Percentiles rank a stretch among this genome's conserved stretches.
phyloP scores from a whole-genome alignment of 2,329 filamentous ascomycete genomes.

The Colletotrichum cordylinicola region DNA sequence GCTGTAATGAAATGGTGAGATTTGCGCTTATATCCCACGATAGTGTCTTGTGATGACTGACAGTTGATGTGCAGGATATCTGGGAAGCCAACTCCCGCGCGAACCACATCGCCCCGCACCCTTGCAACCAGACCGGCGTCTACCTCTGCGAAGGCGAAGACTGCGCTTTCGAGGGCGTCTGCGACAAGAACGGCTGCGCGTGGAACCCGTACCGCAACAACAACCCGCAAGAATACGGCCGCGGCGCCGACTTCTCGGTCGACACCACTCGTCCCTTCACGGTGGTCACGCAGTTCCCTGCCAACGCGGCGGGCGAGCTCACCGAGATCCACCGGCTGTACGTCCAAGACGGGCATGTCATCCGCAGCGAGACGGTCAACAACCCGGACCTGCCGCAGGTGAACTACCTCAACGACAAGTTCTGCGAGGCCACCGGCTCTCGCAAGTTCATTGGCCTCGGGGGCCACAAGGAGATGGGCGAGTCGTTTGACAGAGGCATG shows the following conservation, averaged over 20 bases:
- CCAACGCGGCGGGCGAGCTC: slow-evolving; percentile 40
- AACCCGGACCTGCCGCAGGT: slow-evolving; percentile 31
- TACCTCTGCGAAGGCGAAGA: slow-evolving; percentile 49
- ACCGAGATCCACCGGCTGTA: slow-evolving; percentile 53
- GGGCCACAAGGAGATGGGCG: slow-evolving; percentile 49
- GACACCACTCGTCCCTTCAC: slow-evolving; percentile 44
- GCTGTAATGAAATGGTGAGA: slow-evolving; percentile 56
- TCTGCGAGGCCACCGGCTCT: slow-evolving; percentile 36
- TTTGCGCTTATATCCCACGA: accelerated
- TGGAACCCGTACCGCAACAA: slow-evolving; percentile 44
- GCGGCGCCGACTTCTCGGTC: slow-evolving; percentile 31
- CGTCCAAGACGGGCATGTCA: slow-evolving; percentile 54
- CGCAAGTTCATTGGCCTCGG: slow-evolving; percentile 40
- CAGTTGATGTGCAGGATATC: slow-evolving; percentile 40
- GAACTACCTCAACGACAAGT: slow-evolving; percentile 41
- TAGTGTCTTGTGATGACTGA: not conserved
- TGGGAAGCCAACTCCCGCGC: slow-evolving; percentile 58
- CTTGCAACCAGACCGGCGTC: slow-evolving; percentile 49
- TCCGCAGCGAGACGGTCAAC: slow-evolving; percentile 45
- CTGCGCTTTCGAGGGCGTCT: slow-evolving; percentile 43
- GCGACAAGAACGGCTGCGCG: slow-evolving; percentile 50
- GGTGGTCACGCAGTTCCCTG: slow-evolving; percentile 57
- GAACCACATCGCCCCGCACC: slow-evolving; percentile 52
- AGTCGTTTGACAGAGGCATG: slow-evolving; percentile 52
- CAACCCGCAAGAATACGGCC: slow-evolving; percentile 36